Base-by-base conservation (phyloP, 306 rosid species). In the Mimosa bimucronata region DNA sequence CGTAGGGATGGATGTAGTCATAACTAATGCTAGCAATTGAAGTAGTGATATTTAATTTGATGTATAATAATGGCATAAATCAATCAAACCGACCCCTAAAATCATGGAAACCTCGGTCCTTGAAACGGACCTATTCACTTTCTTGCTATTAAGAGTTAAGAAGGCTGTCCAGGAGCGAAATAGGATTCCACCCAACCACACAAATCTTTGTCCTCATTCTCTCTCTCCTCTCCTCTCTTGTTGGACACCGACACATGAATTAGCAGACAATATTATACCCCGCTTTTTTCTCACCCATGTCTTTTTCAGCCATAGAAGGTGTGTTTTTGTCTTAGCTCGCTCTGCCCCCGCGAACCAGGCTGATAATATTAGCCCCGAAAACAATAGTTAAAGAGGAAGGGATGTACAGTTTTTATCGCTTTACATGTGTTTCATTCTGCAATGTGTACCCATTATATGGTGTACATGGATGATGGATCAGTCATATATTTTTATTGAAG, bases 231-330 rank as follows among this genome's bases (percentile, higher is more conserved):
- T 77, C 78, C 1, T 48, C 70, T 77, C 76, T 69, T 71, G 5
- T 61, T 16, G 68, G 77, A 58, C 84, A 79, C 84, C 86, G 84
- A 86, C 85, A 77, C 85, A 80, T 77, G 87, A 77, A 73, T 80
- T 72, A 77, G 74, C 28, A 77, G 89, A 86, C 89, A 86, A 65
- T 74, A 83, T 40, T 41, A 25, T 25, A 14, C 48, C 77, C 79
- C 83, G 85, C 53, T 62, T 26, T 80, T 86, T 77, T 83, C 87
- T 83, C 83, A 12, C 69, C 7, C 7, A 34, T 79, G 53, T 62
- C 77, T 58, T 66, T 81, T 66, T 48, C 13, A 72, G 57, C 31
- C 16, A 65, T n/a, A 15, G 66, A 21, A 1, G 34, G 77, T 50
- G 38, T 69, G 3, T 34, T 69, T n/a, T 48, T 46, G n/a, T n/a